Evolutionary conservation across 495 filamentous ascomycete species (phyloP), one percentile per base, ranked within the genome.

Genomic region (Lophiotrema nucula): DNA sequence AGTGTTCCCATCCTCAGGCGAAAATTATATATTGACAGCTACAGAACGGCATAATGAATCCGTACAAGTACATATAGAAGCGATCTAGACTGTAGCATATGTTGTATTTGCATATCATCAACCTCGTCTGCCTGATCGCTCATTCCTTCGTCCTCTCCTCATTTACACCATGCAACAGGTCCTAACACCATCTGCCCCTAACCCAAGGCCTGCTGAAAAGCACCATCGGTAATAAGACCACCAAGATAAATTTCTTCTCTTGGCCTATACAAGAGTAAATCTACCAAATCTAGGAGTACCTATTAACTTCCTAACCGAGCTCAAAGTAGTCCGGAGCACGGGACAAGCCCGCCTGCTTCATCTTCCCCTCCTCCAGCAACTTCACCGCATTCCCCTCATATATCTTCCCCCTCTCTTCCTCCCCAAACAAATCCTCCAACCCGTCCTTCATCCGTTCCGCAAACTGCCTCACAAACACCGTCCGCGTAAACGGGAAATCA

Each of bases 21-120:
- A 21, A 52, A 16, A 16, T 18, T 27, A 16, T 19, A 28, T 26
- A 18, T 6, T 58, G n/a, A 45, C 56, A 56, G 60, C 72, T 19
- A 19, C 35, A 65, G 58, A 91, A 92, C 38, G 88, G 88, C 2
- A 95, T 95, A 67, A 88, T 95, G 89, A 95, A 95, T 69, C 90
- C 90, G 4, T 95, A 95, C 74, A 95, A 95, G 38, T 69, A 69
- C 33, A 67, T 69, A 61, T 66, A 60, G 43, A 58, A 5, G n/a
- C n/a, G n/a, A 35, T 22, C 31, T 35, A 18, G 3, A 33, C 33
- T 41, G 4, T 38, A 21, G 5, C 39, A 21, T 12, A 12, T 6
- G 33, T 28, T 8, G 33, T 31, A 4, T 15, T 48, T 18, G 3
- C 23, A 28, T 48, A 13, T 48, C 33, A 26, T 28, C 15, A 16